Evolutionary conservation across 768 basidiomycete genomes (phyloP).

Genomic region (Collybia sp.): DNA sequence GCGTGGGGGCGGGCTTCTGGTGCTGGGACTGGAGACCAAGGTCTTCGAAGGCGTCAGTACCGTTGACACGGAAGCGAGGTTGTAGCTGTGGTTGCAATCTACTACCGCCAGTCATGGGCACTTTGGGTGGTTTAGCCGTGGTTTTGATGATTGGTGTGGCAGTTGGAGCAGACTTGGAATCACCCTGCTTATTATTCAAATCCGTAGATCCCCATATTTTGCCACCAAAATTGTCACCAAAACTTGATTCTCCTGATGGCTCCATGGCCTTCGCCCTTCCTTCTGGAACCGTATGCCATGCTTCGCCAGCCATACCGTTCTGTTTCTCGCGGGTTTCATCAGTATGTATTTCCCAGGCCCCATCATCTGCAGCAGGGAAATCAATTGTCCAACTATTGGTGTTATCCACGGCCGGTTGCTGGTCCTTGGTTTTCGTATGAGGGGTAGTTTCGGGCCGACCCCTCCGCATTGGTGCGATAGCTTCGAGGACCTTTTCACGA

Average conservation of each 20-base stretch:
- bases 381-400: slow-evolving; percentile 29
- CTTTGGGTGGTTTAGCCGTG: slow-evolving; percentile 2
- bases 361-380: slow-evolving; percentile 38
- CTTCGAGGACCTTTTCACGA: slow-evolving; percentile 74
- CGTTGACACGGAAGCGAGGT: slow-evolving; percentile 10
- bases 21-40: slow-evolving; percentile 47
- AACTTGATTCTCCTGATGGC: slow-evolving; percentile 32
- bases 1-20: slow-evolving; percentile 52
- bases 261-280: slow-evolving; percentile 10
- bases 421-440: slow-evolving; percentile 2
- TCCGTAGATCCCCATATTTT: slow-evolving; percentile 53
- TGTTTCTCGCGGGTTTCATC: slow-evolving; percentile 10
- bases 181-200: slow-evolving; percentile 14
- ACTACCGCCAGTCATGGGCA: slow-evolving; percentile 3
- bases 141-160: slow-evolving; percentile 11
- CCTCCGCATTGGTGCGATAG: slow-evolving; percentile 74
- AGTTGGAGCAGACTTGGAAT: slow-evolving; percentile 9
- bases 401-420: slow-evolving; percentile 7
- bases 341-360: slow-evolving; percentile 38
- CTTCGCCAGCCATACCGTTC: slow-evolving; percentile 28
- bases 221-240: slow-evolving; percentile 66
- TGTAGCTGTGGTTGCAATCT: slow-evolving; percentile 5
- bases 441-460: slow-evolving; percentile 48
- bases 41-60: slow-evolving; percentile 78
- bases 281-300: slow-evolving; percentile 27